phyloP scores from a whole-genome alignment of 371 early-diverging fungal genomes.

The Fennellomyces sp. region DNA sequence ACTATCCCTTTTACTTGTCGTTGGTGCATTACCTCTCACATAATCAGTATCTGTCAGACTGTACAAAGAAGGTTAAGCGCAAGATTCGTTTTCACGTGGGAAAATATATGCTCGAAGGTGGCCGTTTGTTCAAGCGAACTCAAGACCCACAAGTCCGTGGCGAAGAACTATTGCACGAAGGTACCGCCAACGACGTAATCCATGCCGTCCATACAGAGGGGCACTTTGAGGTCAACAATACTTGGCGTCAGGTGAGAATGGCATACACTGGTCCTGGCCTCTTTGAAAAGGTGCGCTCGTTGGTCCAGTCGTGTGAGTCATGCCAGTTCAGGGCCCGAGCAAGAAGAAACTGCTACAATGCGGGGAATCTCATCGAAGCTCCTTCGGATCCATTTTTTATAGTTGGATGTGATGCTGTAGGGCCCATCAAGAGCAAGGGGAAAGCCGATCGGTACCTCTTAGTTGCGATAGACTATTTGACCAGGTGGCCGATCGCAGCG shows the following conservation, averaged over 20 bases:
- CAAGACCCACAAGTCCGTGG: too few species aligned
- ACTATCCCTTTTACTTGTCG: too few species aligned
- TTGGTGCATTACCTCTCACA: too few species aligned
- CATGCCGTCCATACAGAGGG: constrained; percentile 16
- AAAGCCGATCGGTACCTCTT: constrained; percentile 24
- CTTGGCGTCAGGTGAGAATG: constrained; percentile 2
- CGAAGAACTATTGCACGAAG: constrained; percentile 18
- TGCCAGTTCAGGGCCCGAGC: constrained; percentile 11
- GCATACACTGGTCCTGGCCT: constrained; percentile 11
- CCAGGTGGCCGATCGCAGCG: constrained; percentile 20
- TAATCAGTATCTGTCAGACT: too few species aligned
- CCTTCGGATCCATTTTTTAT: constrained; percentile 16
- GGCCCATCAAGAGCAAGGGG: constrained; percentile 6
- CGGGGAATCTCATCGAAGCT: constrained; percentile 7
- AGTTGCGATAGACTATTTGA: constrained; percentile 22
- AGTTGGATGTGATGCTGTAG: constrained; percentile 25
- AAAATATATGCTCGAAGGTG: too few species aligned
- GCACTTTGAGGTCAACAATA: constrained; percentile 20
- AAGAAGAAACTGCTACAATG: background rate
- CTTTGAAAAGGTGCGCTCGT: background rate
- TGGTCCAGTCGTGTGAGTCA: background rate
- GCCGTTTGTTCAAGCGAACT: too few species aligned
- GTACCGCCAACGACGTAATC: background rate
- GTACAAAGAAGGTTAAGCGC: too few species aligned
- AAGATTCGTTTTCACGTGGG: too few species aligned